Conservation (phyloP, 345 rosid species). For the Clausena lansium region DNA sequence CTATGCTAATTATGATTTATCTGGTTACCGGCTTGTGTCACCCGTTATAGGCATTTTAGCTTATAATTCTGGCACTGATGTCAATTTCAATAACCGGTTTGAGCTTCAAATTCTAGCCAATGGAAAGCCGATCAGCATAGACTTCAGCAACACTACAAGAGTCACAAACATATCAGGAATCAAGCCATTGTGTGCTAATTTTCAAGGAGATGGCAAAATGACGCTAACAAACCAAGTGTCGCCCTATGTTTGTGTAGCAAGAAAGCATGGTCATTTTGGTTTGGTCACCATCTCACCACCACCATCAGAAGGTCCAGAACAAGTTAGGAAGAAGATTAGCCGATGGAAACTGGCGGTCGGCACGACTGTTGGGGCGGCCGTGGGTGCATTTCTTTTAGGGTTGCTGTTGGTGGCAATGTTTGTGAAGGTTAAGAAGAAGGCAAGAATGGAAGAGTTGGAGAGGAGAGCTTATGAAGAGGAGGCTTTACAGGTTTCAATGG, state of each 20-base stretch:
- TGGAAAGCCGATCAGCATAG: constrained; percentile 58
- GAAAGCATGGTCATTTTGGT: constrained; percentile 77
- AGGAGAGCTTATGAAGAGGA: constrained; percentile 94
- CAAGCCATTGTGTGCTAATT: constrained; percentile 65
- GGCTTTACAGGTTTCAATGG: constrained; percentile 90
- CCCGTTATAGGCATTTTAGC: constrained; percentile 82
- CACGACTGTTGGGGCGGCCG: constrained; percentile 63
- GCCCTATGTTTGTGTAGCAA: constrained; percentile 53
- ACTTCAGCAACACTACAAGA: constrained; percentile 40
- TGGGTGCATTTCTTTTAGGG: constrained; percentile 65
- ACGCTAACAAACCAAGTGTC: constrained; percentile 44
- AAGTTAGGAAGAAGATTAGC: constrained; percentile 43
- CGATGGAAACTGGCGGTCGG: constrained; percentile 81
- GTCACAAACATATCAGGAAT: constrained; percentile 27
- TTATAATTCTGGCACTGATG: constrained; percentile 49
- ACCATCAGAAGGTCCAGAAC: constrained; percentile 1
- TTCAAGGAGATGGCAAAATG: constrained; percentile 62
- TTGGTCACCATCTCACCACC: constrained; percentile 48
- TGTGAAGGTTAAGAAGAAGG: constrained; percentile 73
- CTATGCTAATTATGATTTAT: constrained; percentile 65
- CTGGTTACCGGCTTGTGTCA: constrained; percentile 75
- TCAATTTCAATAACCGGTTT: constrained; percentile 43
- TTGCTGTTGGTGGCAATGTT: constrained; percentile 65
- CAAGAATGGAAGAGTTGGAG: constrained; percentile 74
- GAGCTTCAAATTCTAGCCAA: constrained; percentile 52